Percentiles rank a stretch among this genome's conserved stretches.
Evolutionary conservation across 2,329 filamentous ascomycete species (phyloP).

Genomic region (Talaromyces sp.): DNA sequence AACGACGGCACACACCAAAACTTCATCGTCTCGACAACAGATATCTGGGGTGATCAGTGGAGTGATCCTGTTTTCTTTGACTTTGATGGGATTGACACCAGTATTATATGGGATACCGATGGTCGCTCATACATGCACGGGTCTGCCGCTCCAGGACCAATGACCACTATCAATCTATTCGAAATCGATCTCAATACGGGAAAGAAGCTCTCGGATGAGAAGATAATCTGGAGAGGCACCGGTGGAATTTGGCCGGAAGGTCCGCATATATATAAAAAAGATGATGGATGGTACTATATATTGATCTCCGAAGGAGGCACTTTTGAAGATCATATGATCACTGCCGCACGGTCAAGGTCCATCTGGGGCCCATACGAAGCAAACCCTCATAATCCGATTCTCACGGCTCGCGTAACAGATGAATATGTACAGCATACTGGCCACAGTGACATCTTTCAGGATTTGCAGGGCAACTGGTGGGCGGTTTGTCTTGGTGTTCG

Average conservation of each 20-base stretch:
- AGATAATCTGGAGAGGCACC: conserved; percentile 47
- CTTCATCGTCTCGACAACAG: conserved; percentile 3
- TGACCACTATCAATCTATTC: background rate
- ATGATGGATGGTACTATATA: conserved; percentile 51
- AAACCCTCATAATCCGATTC: conserved; percentile 42
- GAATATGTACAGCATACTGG: conserved; percentile 54
- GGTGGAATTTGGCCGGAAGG: conserved; percentile 47
- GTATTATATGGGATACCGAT: conserved; percentile 49
- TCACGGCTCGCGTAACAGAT: conserved; percentile 41
- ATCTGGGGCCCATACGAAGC: conserved; percentile 43
- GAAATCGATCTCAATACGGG: conserved; percentile 7
- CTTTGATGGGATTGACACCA: conserved; percentile 46
- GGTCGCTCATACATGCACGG: conserved; percentile 38
- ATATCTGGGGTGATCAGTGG: conserved; percentile 33
- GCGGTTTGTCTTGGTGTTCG: conserved; percentile 41
- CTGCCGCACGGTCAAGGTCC: conserved; percentile 31
- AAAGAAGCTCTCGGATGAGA: background rate
- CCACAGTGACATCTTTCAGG: conserved; percentile 58
- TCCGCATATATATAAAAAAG: conserved; percentile 51
- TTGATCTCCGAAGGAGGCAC: conserved; percentile 49
- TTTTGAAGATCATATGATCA: conserved; percentile 28
- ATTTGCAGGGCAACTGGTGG: conserved; percentile 55
- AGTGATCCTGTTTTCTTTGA: conserved; percentile 41
- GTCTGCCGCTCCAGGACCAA: background rate
- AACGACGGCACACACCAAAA: conserved; percentile 18